A percentile compares a stretch with the other conserved stretches of the same genome.
These are phyloP conservation scores for Chrysopogon serrulatus DNA, from an alignment of 176 grass and related monocot species.

Conservation along the genomic window DNA sequence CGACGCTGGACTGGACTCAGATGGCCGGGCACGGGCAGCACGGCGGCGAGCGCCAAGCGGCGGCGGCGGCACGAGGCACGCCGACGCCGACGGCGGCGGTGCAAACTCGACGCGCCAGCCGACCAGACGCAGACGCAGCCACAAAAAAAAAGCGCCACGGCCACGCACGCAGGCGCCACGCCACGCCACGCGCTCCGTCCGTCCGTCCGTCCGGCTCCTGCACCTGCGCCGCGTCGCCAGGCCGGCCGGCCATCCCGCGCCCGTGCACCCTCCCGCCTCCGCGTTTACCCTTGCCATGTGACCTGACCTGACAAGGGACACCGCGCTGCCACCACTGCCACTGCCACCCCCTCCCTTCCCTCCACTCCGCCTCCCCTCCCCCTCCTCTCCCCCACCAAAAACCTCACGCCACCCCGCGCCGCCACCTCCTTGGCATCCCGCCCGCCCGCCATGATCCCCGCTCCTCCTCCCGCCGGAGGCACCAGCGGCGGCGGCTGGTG, in stretches of 20 bases:
- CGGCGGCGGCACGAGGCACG: no score
- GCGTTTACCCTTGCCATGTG: slow-evolving; percentile 35
- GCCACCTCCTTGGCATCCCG: neutral
- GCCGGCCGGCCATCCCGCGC: neutral
- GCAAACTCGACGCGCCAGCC: no score
- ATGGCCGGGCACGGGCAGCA: no score
- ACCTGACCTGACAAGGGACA: neutral
- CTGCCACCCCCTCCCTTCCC: neutral
- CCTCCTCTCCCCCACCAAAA: neutral
- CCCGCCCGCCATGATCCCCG: neutral
- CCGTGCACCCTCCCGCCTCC: neutral
- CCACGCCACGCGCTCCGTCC: neutral
- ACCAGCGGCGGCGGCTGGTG: neutral
- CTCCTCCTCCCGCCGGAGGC: neutral
- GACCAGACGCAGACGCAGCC: no score
- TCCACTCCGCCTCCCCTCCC: neutral
- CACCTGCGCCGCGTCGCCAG: neutral
- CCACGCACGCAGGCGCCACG: no score
- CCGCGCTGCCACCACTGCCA: neutral
- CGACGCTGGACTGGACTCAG: no score
- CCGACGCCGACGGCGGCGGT: no score
- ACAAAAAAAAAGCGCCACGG: neutral
- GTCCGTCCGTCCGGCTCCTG: no score
- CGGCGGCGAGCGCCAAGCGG: no score
- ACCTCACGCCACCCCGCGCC: slow-evolving; percentile 5